Percentiles rank a stretch among this genome's conserved stretches.
Evolutionary conservation across 306 rosid genomes (phyloP).

Genomic region (Comarum palustre): DNA sequence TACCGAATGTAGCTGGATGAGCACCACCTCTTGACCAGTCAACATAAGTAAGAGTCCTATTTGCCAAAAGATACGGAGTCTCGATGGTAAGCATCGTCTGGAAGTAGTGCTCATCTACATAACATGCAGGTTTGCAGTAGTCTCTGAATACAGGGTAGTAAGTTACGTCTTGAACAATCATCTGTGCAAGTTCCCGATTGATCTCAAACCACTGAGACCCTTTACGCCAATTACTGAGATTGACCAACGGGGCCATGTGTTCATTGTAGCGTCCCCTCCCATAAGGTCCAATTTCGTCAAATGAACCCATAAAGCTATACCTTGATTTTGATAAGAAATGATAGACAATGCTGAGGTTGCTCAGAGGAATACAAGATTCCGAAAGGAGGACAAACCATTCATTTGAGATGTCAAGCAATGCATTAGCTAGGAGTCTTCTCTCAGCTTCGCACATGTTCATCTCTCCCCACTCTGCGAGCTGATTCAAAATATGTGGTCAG

Average conservation of each 20-base stretch:
- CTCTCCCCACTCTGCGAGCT: conserved; percentile 95
- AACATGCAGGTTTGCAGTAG: conserved; percentile 78
- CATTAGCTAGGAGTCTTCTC: conserved; percentile 91
- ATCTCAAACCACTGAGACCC: conserved; percentile 97
- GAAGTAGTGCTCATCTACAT: conserved; percentile 96
- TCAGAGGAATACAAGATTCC: conserved; percentile 92
- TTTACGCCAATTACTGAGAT: conserved; percentile 83
- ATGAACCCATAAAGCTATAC: conserved; percentile 81
- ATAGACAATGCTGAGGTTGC: conserved; percentile 67
- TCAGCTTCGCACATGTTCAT: conserved; percentile 98
- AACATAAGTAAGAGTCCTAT: conserved; percentile 80
- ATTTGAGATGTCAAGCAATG: conserved; percentile 86
- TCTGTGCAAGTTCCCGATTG: conserved; percentile 63
- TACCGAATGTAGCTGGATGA: conserved; percentile 96
- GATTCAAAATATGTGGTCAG: conserved; percentile 13
- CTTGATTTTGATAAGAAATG: conserved; percentile 69
- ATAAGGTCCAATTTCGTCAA: conserved; percentile 83
- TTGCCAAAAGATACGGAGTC: conserved; percentile 74
- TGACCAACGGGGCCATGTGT: conserved; percentile 80
- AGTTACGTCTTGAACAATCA: conserved; percentile 56
- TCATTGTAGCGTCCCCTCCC: conserved; percentile 87
- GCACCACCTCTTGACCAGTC: conserved; percentile 99
- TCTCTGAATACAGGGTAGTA: conserved; percentile 71
- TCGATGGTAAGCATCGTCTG: conserved; percentile 80
- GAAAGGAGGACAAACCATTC: conserved; percentile 95